Evolutionary conservation across 2,329 filamentous ascomycete genomes (phyloP).

Genomic region (Aureobasidium sp.): DNA sequence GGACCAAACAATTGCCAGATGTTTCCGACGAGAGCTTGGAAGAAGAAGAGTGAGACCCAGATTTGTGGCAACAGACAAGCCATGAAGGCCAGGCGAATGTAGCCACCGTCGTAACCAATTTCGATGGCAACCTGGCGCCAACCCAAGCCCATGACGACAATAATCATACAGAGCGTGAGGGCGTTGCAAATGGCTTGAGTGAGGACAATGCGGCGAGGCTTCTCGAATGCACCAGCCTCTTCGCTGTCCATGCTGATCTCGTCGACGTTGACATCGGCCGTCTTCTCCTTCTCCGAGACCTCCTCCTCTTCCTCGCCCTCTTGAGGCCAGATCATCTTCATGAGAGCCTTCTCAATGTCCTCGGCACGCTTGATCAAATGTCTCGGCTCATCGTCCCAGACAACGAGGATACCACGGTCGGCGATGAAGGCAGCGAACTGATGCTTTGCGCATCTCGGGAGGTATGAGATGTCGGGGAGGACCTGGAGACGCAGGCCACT

Average conservation of each 20-base stretch:
- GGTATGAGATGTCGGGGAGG: conserved; percentile 49
- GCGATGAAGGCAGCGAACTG: conserved; percentile 60
- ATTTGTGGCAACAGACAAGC: conserved; percentile 47
- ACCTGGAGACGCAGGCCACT: conserved; percentile 57
- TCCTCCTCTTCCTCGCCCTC: conserved; percentile 36
- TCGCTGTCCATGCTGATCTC: conserved; percentile 30
- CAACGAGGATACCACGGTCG: conserved; percentile 51
- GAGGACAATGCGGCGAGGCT: conserved; percentile 46
- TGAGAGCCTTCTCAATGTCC: conserved; percentile 47
- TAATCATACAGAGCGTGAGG: conserved; percentile 47
- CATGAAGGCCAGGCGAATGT: conserved; percentile 49
- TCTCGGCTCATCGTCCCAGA: conserved; percentile 58
- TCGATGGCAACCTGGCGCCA: conserved; percentile 51
- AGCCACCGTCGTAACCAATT: conserved; percentile 47
- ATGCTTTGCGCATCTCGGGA: conserved; percentile 56
- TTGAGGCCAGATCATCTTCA: conserved; percentile 53
- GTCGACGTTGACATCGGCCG: conserved; percentile 26
- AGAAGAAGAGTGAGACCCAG: conserved; percentile 53
- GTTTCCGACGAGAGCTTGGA: conserved; percentile 38
- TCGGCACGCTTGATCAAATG: conserved; percentile 48
- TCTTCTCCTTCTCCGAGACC: conserved; percentile 35
- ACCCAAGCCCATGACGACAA: conserved; percentile 50
- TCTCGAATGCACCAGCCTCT: conserved; percentile 32
- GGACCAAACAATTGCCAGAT: conserved; percentile 39
- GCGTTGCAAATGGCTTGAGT: conserved; percentile 50